A percentile compares a stretch with the other conserved stretches of the same genome.
Conservation (phyloP, 441 rosid genomes). For the Corymbia citriodora region DNA sequence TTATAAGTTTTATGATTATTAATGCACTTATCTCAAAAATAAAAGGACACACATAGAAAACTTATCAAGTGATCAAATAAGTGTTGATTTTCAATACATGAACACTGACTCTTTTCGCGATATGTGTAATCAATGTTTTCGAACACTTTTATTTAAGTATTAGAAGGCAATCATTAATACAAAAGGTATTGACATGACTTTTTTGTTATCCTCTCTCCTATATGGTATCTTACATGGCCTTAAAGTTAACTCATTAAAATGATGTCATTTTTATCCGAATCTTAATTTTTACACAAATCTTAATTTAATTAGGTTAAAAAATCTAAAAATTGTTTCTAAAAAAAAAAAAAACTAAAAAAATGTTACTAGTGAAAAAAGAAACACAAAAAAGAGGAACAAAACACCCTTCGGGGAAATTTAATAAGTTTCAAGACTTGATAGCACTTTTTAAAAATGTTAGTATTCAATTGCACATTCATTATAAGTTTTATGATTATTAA, state of each 20-base stretch:
- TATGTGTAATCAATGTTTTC: neutral
- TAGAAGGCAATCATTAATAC: neutral
- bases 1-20: too few species aligned
- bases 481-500: too few species aligned
- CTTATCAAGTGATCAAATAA: neutral
- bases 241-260: neutral
- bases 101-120: neutral
- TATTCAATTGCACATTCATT: accelerated
- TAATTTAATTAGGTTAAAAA: neutral
- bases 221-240: neutral
- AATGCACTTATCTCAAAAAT: neutral
- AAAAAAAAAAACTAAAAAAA: too few species aligned
- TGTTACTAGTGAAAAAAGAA: neutral
- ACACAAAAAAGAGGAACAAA: accelerated
- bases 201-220: neutral
- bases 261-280: too few species aligned
- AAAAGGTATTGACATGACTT: too few species aligned
- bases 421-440: neutral
- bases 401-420: neutral
- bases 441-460: neutral
- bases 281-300: neutral
- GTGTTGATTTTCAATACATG: neutral
- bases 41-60: neutral
- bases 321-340: neutral
- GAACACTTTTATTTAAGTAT: neutral